phyloP scores from a whole-genome alignment of 495 filamentous ascomycete species.

The Penicillium ochrochloron region DNA sequence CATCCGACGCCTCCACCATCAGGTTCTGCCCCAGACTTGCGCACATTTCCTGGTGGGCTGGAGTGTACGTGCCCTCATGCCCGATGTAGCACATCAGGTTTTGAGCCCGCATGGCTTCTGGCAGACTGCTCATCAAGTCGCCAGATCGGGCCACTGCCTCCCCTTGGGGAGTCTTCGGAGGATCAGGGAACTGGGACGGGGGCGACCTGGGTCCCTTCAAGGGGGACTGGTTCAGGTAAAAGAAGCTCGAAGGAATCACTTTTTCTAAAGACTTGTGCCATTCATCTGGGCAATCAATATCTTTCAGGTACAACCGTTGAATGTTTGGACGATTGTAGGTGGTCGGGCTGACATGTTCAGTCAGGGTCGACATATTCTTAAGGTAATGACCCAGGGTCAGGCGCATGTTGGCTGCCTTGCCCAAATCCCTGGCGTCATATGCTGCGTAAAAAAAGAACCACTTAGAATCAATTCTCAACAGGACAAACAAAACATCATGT shows the following conservation, averaged over 20 bases:
- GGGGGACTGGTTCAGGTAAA: constrained; percentile 83
- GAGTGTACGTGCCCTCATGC: constrained; percentile 96
- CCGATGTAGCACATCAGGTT: constrained; percentile 99
- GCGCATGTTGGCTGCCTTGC: constrained; percentile 65
- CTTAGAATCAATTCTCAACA: not conserved
- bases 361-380: constrained; percentile 74
- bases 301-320: constrained; percentile 91
- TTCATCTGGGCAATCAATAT: constrained; percentile 86
- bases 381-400: constrained; percentile 90
- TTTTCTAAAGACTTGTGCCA: constrained; percentile 81
- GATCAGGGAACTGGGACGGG: not conserved
- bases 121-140: constrained; percentile 94
- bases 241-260: constrained; percentile 75
- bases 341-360: constrained; percentile 69
- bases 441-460: constrained; percentile 35
- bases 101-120: constrained; percentile 80
- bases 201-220: constrained; percentile 43
- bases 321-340: constrained; percentile 71
- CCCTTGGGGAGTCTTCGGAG: constrained; percentile 14
- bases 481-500: not conserved
- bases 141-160: constrained; percentile 64
- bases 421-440: constrained; percentile 76
- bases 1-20: constrained; percentile 86
- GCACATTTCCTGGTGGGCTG: constrained; percentile 97
- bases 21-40: constrained; percentile 94